Percentiles rank a stretch among this genome's conserved stretches.
Conservation (phyloP, 73 alveolate genomes). For the Tetrahymena elliotti region DNA sequence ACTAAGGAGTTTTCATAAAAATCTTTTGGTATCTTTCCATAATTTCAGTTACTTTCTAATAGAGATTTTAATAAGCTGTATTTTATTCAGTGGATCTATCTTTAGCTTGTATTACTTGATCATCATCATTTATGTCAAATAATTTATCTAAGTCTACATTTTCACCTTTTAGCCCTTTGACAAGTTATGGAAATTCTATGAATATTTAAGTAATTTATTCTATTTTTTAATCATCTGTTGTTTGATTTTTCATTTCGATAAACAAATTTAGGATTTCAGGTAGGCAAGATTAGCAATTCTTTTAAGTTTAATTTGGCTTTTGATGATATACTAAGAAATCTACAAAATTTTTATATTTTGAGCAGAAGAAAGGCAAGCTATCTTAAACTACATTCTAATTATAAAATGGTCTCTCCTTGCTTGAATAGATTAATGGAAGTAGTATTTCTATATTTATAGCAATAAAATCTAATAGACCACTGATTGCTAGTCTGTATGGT, state of each 20-base stretch:
- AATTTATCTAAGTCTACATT: not conserved
- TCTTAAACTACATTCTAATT: not conserved
- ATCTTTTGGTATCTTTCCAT: not conserved
- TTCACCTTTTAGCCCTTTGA: not conserved
- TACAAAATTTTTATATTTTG: not conserved
- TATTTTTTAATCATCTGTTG: not conserved
- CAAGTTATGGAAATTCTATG: not conserved
- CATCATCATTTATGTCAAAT: not conserved
- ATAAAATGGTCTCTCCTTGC: not conserved
- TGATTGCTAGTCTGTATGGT: not conserved
- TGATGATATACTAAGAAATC: not conserved
- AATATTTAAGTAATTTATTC: not conserved
- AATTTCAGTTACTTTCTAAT: not conserved
- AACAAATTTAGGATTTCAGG: not conserved
- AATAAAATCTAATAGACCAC: not conserved
- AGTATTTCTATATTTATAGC: not conserved
- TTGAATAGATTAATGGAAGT: not conserved
- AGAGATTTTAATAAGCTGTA: not conserved
- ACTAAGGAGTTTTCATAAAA: not conserved
- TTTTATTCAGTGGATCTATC: not conserved
- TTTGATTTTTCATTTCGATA: not conserved
- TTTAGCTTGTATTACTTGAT: not conserved
- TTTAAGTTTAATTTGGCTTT: not conserved
- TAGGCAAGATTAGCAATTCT: not conserved
- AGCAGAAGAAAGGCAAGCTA: not conserved